Percentiles rank a stretch among this genome's conserved stretches.
Conservation (phyloP, 2,329 filamentous ascomycete genomes). For the Septoria petroselini region DNA sequence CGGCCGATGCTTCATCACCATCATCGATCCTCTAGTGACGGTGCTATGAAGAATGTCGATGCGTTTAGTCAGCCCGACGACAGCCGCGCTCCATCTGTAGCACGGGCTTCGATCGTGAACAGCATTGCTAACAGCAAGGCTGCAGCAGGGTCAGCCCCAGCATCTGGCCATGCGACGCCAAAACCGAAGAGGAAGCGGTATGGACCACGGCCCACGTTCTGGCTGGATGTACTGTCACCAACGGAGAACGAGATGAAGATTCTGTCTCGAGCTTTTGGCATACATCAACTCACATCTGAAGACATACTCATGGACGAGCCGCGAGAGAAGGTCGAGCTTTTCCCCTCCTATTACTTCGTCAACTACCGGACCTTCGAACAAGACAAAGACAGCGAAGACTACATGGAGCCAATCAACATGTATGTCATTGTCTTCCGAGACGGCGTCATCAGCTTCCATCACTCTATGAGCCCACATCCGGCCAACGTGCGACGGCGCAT, state of each 20-base stretch:
- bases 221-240: constrained; percentile 87
- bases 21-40: constrained; percentile 3
- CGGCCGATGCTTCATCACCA: constrained; percentile 19
- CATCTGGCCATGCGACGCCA: constrained; percentile 28
- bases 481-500: constrained; percentile 93
- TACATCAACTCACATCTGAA: constrained; percentile 91
- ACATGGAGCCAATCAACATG: constrained; percentile 93
- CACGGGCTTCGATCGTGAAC: constrained; percentile 11
- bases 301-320: constrained; percentile 97
- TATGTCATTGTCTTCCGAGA: constrained; percentile 96
- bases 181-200: constrained; percentile 42
- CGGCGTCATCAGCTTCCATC: constrained; percentile 94
- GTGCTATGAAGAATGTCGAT: constrained; percentile 9
- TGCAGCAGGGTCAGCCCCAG: constrained; percentile 20
- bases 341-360: constrained; percentile 97
- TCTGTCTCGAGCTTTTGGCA: constrained; percentile 86
- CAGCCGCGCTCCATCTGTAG: constrained; percentile 11
- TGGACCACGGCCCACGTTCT: constrained; percentile 89
- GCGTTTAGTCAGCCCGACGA: constrained; percentile 5
- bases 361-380: constrained; percentile 98
- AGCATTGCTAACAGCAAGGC: constrained; percentile 13
- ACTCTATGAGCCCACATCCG: constrained; percentile 91
- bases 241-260: constrained; percentile 96
- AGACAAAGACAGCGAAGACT: constrained; percentile 82
- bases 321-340: constrained; percentile 95